Evolutionary conservation across 805 yeast genomes (phyloP), one percentile per base, ranked within the genome.

Genomic region (Barnettozyma pratensis): DNA sequence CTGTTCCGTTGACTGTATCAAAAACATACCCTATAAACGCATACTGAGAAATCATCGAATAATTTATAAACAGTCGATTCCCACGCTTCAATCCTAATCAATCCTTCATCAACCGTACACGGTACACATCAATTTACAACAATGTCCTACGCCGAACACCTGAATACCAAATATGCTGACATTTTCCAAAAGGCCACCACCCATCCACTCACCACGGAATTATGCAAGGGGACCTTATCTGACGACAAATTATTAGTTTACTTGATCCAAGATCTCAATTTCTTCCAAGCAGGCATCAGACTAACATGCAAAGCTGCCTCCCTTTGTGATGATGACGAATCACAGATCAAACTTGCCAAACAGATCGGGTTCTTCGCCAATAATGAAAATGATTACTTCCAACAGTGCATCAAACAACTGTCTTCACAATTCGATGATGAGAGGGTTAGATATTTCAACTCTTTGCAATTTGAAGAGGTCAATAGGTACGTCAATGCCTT

Each of bases 311-410:
- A 69, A 48, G 64, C 73, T 2, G 63, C 79, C 19, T 68, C 77
- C 3, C 47, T 64, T 37, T 75, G 80, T 44, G 76, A 74, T 44
- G 61, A 68, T 30, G 56, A 66, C 1, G 49, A 61, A 4, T 54
- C 77, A 0, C 63, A 71, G n/a, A 61, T 76, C 27, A 59, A 60
- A 0, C 51, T 79, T 29, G 74, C 77, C 2, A 75, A 74, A 49
- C 79, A 77, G 51, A 69, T 78, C 49, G 83, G 81, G 1, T 74
- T 76, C 52, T 63, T 79, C 35, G 66, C 75, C 11, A 67, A 66
- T 40, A 73, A 70, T 46, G 83, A 78, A 53, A 75, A 76, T 55
- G 68, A 69, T 41, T 78, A 78, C 52, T 78, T 77, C 51, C 55
- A 55, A 11, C 67, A 70, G 37, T 64, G 67, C 28, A 51, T 65